Conservation (phyloP, 352 stramenopile genomes). For the Saprolegnia parasitica region DNA sequence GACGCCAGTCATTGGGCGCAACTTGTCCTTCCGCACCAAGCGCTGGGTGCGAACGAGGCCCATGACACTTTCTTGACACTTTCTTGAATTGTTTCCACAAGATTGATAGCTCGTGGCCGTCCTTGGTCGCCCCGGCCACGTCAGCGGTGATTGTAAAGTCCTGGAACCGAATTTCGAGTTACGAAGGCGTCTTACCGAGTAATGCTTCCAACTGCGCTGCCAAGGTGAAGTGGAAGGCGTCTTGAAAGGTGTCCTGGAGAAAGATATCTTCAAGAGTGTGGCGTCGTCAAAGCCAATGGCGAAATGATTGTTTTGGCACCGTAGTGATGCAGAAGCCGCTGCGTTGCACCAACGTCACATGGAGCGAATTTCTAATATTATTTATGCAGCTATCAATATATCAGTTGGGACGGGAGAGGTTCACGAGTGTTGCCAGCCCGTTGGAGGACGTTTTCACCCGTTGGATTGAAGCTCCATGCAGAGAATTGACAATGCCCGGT, state of each 20-base stretch:
- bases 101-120: conserved; percentile 36
- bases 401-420: too few relatives aligned
- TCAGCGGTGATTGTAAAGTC: conserved; percentile 49
- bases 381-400: too few relatives aligned
- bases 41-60: conserved; percentile 40
- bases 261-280: neutral
- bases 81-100: conserved; percentile 43
- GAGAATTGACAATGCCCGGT: too few relatives aligned
- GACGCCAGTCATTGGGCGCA: conserved; percentile 39
- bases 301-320: too few relatives aligned
- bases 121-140: neutral
- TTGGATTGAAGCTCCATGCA: too few relatives aligned
- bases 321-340: too few relatives aligned
- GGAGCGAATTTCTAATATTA: too few relatives aligned
- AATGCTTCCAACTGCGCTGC: conserved; percentile 32
- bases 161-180: conserved; percentile 57
- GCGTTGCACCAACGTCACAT: too few relatives aligned
- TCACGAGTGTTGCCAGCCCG: too few relatives aligned
- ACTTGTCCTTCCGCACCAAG: conserved; percentile 39
- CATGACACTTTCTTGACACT: conserved; percentile 30
- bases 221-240: neutral
- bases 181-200: conserved; percentile 41
- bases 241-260: neutral
- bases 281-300: neutral
- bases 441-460: too few relatives aligned